Percentiles rank a stretch among this genome's conserved stretches.
Conservation (phyloP, 345 rosid genomes). For the Barbarea vulgaris region DNA sequence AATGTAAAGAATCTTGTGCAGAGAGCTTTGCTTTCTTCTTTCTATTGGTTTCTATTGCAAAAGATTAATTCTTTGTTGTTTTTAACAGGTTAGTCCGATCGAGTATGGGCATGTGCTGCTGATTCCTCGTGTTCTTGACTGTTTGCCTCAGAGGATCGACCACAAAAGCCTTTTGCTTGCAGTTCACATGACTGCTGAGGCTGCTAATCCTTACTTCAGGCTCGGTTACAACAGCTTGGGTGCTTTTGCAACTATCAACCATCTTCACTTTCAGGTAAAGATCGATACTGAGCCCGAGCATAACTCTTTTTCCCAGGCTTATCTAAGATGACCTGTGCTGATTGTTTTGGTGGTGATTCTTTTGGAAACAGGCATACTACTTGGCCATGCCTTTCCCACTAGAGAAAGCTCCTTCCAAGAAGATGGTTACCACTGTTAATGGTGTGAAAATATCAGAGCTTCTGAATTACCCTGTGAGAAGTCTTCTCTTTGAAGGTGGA, state of each 20-base stretch:
- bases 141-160: slow-evolving; percentile 98
- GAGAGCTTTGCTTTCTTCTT: not conserved
- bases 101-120: slow-evolving; percentile 97
- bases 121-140: slow-evolving; percentile 90
- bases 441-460: slow-evolving; percentile 78
- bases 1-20: slow-evolving; percentile 55
- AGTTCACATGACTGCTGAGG: slow-evolving; percentile 84
- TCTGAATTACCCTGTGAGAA: slow-evolving; percentile 79
- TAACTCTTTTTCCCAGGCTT: not conserved
- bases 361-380: slow-evolving; percentile 78
- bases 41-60: not conserved
- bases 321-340: slow-evolving; percentile 1
- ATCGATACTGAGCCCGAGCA: not conserved
- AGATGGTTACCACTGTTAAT: slow-evolving; percentile 49
- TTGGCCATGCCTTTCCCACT: slow-evolving; percentile 82
- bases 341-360: not conserved
- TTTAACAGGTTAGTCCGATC: slow-evolving; percentile 90
- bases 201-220: slow-evolving; percentile 86
- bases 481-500: slow-evolving; percentile 88
- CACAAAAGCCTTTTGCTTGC: slow-evolving; percentile 88
- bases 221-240: slow-evolving; percentile 99
- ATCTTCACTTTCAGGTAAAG: slow-evolving; percentile 99
- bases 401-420: slow-evolving; percentile 80
- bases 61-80: slow-evolving; percentile 2
- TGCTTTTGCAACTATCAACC: slow-evolving; percentile 98